These are phyloP conservation scores for Debaryomyces sp. DNA, from an alignment of 1,139 yeast genomes.

Conservation along the genomic window DNA sequence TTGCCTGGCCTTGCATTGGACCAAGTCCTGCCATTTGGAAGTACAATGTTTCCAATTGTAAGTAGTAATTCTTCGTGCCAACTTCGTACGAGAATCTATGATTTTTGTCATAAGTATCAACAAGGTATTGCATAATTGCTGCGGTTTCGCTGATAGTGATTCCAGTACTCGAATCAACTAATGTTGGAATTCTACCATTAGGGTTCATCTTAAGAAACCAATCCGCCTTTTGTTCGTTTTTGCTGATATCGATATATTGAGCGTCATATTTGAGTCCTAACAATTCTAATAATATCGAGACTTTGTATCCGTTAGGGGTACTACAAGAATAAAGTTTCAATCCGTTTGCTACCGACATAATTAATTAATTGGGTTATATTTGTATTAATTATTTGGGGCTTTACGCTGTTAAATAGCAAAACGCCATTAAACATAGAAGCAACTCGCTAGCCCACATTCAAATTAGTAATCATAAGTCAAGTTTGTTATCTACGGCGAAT, in stretches of 20 bases:
- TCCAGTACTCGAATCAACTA: constrained; percentile 49
- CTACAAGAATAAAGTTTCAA: constrained; percentile 39
- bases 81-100: constrained; percentile 47
- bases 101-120: constrained; percentile 59
- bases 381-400: not conserved
- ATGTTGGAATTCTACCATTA: constrained; percentile 64
- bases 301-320: constrained; percentile 64
- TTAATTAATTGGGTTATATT: not conserved
- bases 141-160: constrained; percentile 56
- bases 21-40: constrained; percentile 65
- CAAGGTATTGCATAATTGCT: constrained; percentile 58
- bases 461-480: not conserved
- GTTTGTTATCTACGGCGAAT: not conserved
- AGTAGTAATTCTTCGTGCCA: constrained; percentile 51
- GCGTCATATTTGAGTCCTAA: constrained; percentile 51
- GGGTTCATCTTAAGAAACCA: constrained; percentile 61
- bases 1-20: constrained; percentile 64
- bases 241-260: constrained; percentile 40
- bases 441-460: no score
- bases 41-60: constrained; percentile 51
- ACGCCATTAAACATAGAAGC: no score
- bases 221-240: constrained; percentile 48
- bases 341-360: not conserved
- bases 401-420: not conserved
- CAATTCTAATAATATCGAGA: constrained; percentile 50